phyloP scores from a whole-genome alignment of 257 asterid genomes.

The Rhazya stricta region DNA sequence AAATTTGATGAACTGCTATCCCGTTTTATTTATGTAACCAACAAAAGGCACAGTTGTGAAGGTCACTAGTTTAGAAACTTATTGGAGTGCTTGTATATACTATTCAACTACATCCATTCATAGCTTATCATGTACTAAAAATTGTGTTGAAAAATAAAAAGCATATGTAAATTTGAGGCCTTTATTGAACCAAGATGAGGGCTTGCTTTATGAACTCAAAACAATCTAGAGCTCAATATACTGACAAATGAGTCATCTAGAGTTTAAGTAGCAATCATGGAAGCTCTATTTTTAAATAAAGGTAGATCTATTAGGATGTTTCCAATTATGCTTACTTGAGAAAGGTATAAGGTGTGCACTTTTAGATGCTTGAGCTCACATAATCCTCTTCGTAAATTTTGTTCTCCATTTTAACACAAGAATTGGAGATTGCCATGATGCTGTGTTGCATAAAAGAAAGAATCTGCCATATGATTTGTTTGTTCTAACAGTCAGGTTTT shows the following conservation, averaged over 20 bases:
- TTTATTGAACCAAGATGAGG: neutral
- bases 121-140: too few species aligned
- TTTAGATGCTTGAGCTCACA: neutral
- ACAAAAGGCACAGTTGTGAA: too few species aligned
- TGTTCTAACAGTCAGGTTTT: conserved; percentile 79
- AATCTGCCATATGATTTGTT: neutral
- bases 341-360: too few species aligned
- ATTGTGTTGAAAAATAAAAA: neutral
- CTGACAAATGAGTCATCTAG: neutral
- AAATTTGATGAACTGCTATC: too few species aligned
- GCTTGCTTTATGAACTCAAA: neutral
- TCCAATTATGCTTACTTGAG: neutral
- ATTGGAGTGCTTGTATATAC: too few species aligned
- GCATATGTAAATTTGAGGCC: neutral
- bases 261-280: neutral
- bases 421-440: neutral
- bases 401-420: neutral
- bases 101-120: too few species aligned
- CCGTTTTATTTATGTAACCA: too few species aligned
- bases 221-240: neutral
- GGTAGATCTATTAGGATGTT: neutral
- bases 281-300: neutral
- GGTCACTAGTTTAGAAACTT: too few species aligned
- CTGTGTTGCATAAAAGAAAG: neutral
- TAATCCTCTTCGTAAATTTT: neutral